Percentiles rank a stretch among this genome's conserved stretches.
Conservation (phyloP, 2,329 filamentous ascomycete genomes). For the Alternaria longipes region DNA sequence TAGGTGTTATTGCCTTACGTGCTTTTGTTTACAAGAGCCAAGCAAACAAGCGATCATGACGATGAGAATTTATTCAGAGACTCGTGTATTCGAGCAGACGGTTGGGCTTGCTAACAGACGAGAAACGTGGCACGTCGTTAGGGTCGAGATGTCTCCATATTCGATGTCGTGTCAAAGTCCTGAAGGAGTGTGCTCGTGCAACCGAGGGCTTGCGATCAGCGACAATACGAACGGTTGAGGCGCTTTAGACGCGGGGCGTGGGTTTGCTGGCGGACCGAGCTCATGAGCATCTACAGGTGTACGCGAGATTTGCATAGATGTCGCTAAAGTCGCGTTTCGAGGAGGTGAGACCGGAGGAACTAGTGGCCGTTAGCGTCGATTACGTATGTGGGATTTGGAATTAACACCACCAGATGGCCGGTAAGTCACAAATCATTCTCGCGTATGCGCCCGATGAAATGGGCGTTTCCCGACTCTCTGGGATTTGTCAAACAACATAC, state of each 20-base stretch:
- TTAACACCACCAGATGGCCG: constrained; percentile 30
- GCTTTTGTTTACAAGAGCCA: constrained; percentile 1
- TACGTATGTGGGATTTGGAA: constrained; percentile 39
- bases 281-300: constrained; percentile 10
- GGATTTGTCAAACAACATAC: constrained; percentile 32
- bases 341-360: constrained; percentile 15
- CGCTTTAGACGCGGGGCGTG: background rate
- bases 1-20: background rate
- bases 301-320: constrained; percentile 19
- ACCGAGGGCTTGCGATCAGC: background rate
- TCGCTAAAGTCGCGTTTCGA: constrained; percentile 25
- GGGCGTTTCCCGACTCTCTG: constrained; percentile 3
- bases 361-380: constrained; percentile 30
- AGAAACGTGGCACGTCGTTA: background rate
- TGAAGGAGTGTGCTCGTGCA: background rate
- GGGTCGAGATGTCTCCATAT: background rate
- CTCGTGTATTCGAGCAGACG: background rate
- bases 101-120: background rate
- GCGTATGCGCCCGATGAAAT: constrained; percentile 3
- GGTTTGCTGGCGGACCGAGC: constrained; percentile 9
- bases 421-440: constrained; percentile 12
- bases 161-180: background rate
- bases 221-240: background rate
- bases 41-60: background rate
- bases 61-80: background rate